A percentile compares a stretch with the other conserved stretches of the same genome.
Conservation (phyloP, 371 early-diverging fungal species). For the Mortierella sp. region DNA sequence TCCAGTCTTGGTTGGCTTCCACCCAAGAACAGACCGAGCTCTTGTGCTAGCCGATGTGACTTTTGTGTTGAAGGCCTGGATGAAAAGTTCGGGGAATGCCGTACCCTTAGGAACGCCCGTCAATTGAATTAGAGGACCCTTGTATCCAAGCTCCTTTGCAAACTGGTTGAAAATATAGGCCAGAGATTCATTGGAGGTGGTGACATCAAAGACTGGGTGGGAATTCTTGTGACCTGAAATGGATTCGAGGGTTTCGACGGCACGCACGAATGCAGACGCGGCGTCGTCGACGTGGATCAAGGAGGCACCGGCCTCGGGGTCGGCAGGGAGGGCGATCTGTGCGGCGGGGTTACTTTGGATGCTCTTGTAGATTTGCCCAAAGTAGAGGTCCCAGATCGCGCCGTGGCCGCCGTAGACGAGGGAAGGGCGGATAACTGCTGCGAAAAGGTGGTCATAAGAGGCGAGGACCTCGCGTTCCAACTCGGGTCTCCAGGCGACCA, state of each 20-base stretch:
- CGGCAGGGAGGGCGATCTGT: conserved; percentile 16
- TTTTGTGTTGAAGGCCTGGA: conserved; percentile 31
- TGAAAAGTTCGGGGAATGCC: conserved; percentile 1
- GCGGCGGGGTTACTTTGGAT: conserved; percentile 21
- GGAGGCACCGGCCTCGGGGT: conserved; percentile 16
- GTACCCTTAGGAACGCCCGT: conserved; percentile 20
- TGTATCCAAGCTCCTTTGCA: conserved; percentile 27
- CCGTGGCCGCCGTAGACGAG: conserved; percentile 51
- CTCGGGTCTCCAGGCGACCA: conserved; percentile 46
- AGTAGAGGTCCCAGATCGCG: conserved; percentile 25
- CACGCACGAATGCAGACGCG: conserved; percentile 26
- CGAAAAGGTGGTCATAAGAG: conserved; percentile 34
- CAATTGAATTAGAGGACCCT: conserved; percentile 20
- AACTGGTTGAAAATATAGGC: conserved; percentile 17
- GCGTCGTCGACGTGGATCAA: conserved; percentile 33
- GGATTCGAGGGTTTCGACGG: conserved; percentile 25
- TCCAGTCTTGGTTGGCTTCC: conserved; percentile 32
- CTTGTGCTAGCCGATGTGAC: conserved; percentile 11
- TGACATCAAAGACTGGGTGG: conserved; percentile 29
- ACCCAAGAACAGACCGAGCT: conserved; percentile 19
- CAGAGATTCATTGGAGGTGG: conserved; percentile 27
- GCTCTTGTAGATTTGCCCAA: conserved; percentile 18
- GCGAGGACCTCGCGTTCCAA: conserved; percentile 38
- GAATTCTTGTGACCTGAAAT: conserved; percentile 21
- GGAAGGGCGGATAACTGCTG: conserved; percentile 47